phyloP scores from a whole-genome alignment of 768 basidiomycete genomes.

The Pholiota microspora region DNA sequence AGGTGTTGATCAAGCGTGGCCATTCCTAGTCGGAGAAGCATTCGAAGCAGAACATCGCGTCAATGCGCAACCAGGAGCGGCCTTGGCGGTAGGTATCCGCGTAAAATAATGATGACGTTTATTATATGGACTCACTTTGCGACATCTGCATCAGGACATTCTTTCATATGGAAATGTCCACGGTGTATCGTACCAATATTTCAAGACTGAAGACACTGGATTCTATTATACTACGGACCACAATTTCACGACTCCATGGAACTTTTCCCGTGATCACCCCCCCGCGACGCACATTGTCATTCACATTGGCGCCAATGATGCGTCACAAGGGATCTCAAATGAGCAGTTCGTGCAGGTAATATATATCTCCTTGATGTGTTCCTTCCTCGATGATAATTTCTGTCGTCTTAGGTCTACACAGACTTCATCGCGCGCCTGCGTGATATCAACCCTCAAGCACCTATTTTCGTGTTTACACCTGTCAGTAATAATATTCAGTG shows the following conservation, averaged over 20 bases:
- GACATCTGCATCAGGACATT: constrained; percentile 38
- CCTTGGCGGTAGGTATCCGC: constrained; percentile 34
- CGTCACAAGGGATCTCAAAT: constrained; percentile 47
- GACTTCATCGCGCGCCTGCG: constrained; percentile 45
- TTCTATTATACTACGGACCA: constrained; percentile 53
- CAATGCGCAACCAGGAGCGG: constrained; percentile 54
- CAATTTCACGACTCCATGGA: constrained; percentile 60
- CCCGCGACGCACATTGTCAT: constrained; percentile 50
- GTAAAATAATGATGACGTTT: too few relatives aligned
- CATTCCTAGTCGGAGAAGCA: constrained; percentile 46
- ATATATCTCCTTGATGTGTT: neutral
- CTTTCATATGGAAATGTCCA: constrained; percentile 53
- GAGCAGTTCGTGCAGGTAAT: constrained; percentile 40
- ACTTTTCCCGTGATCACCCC: constrained; percentile 47
- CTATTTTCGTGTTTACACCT: constrained; percentile 54
- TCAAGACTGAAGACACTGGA: constrained; percentile 57
- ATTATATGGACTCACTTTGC: neutral
- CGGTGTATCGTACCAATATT: constrained; percentile 50
- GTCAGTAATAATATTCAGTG: constrained; percentile 29
- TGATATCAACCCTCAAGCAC: constrained; percentile 39
- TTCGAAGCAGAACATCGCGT: constrained; percentile 54
- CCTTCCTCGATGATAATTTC: neutral
- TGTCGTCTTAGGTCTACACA: constrained; percentile 39
- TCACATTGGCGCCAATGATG: constrained; percentile 61
- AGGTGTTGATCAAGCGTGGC: constrained; percentile 59